Base-by-base conservation (phyloP, 2,329 filamentous ascomycete genomes). In the Domatiomyces globalis region DNA sequence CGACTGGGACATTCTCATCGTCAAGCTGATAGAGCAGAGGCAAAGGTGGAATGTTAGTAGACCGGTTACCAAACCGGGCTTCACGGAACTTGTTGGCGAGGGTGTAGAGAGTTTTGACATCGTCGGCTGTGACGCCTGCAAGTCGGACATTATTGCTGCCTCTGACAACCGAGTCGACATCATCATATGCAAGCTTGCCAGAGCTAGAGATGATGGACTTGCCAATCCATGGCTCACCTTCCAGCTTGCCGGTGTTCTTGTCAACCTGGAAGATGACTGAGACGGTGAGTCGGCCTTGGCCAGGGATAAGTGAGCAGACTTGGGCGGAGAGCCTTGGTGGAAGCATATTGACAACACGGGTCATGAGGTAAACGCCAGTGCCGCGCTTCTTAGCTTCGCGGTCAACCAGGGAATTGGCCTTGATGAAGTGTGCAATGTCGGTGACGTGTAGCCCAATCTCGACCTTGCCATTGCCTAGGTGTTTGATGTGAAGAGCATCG, bases 381-480 rank as follows among this genome's bases (percentile, higher is more conserved):
- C 90, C 90, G 59, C 92, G 87, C 77, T 96, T 98, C 79, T 92
- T 95, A 9, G 92, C 92, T 70, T 98, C 92, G 46, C 92, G 84
- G 63, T 98, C 92, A 48, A 96, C 89, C 45, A 96, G 79, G 15
- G 89, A 95, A 73, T 94, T 94, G 46, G 84, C 77, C 76, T 96
- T 96, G 67, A 98, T 87, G 65, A 98, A 98, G 71, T 98, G 87
- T 55, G 92, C 84, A 60, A 96, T 84, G 68, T 98, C 92, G 29
- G 90, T 82, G 64, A 98, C 86, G 69, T 98, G 92, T 52, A 96
- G 81, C 71, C 89, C 92, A 60, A 98, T 85, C 66, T 98, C 90
- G 57, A 95, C 82, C 68, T 86, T 85, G 63, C 86, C 88, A 67
- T 95, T 85, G 12, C 79, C 73, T 51, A 87, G 78, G 42, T 81